A percentile compares a stretch with the other conserved stretches of the same genome.
Evolutionary conservation across 441 rosid genomes (phyloP).

Genomic region (Arabidopsis hybrid): DNA sequence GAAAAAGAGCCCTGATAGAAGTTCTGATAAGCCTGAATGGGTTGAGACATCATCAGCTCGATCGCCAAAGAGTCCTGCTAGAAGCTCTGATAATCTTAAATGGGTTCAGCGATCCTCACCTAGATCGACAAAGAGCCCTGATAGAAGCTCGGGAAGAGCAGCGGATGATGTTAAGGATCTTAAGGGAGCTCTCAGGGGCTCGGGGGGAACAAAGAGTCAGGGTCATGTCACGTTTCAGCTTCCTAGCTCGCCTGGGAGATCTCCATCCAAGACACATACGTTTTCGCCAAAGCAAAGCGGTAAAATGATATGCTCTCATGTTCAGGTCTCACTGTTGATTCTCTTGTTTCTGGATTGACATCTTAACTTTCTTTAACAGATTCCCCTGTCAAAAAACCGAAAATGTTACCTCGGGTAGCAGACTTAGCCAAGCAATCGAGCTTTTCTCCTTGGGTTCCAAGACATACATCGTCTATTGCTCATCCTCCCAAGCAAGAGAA

Average conservation of each 20-base stretch:
- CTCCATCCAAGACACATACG: conserved; percentile 19
- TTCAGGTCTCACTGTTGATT: conserved; percentile 22
- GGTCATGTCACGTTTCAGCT: conserved; percentile 45
- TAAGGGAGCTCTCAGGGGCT: conserved; percentile 41
- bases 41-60: conserved; percentile 22
- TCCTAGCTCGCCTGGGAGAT: conserved; percentile 34
- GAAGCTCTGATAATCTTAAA: conserved; percentile 31
- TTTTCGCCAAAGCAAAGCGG: conserved; percentile 36
- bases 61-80: conserved; percentile 21
- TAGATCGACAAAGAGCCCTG: conserved; percentile 25
- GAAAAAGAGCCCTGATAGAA: conserved; percentile 31
- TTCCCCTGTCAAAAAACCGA: conserved; percentile 31
- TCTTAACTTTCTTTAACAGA: conserved; percentile 25
- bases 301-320: conserved; percentile 8
- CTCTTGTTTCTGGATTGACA: conserved; percentile 1
- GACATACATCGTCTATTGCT: conserved; percentile 11
- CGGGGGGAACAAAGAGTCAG: conserved; percentile 32
- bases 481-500: conserved; percentile 32
- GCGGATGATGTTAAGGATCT: conserved; percentile 31
- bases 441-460: conserved; percentile 34
- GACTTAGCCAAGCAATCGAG: conserved; percentile 22
- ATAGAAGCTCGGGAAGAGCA: conserved; percentile 11
- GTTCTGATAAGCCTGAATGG: conserved; percentile 31
- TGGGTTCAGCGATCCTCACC: conserved; percentile 28
- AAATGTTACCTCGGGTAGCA: conserved; percentile 35